Evolutionary conservation across 2,329 filamentous ascomycete species (phyloP).

Genomic region (Curvularia sp.): DNA sequence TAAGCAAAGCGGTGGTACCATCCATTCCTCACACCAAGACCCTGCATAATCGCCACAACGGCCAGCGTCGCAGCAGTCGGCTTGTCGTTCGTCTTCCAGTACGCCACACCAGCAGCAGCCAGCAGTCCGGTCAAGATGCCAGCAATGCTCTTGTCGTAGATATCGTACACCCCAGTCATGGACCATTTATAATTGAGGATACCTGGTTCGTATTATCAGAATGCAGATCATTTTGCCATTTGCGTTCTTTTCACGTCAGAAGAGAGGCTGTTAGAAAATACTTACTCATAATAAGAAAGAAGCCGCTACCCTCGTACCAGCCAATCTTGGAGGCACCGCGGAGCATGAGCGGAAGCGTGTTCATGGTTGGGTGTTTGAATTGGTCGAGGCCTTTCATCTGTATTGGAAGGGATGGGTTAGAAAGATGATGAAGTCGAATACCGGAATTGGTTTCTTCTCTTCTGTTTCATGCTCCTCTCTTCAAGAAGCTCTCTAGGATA

Average conservation of each 20-base stretch:
- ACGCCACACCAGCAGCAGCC: constrained; percentile 34
- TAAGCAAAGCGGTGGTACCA: constrained; percentile 26
- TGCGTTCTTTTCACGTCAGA: no score
- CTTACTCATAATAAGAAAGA: constrained; percentile 46
- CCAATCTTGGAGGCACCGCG: constrained; percentile 43
- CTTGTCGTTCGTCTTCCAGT: constrained; percentile 36
- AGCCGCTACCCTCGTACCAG: constrained; percentile 49
- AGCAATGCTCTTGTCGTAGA: constrained; percentile 43
- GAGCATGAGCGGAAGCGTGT: constrained; percentile 35
- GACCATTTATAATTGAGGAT: constrained; percentile 48
- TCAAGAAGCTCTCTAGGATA: neutral
- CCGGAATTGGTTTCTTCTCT: neutral
- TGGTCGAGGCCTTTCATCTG: constrained; percentile 46
- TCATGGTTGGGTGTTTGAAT: constrained; percentile 45
- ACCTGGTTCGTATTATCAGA: constrained; percentile 15
- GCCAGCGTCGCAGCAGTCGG: constrained; percentile 32
- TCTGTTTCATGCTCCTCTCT: neutral
- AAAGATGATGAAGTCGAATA: neutral
- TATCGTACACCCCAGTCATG: constrained; percentile 39
- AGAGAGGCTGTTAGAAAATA: no score
- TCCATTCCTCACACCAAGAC: constrained; percentile 30
- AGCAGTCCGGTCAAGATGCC: constrained; percentile 36
- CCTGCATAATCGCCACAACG: constrained; percentile 37
- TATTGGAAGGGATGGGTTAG: neutral
- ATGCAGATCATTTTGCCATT: neutral